These are phyloP conservation scores for Ettlia oleoabundans DNA, from an alignment of 139 green algal genomes.

Conservation along the genomic window DNA sequence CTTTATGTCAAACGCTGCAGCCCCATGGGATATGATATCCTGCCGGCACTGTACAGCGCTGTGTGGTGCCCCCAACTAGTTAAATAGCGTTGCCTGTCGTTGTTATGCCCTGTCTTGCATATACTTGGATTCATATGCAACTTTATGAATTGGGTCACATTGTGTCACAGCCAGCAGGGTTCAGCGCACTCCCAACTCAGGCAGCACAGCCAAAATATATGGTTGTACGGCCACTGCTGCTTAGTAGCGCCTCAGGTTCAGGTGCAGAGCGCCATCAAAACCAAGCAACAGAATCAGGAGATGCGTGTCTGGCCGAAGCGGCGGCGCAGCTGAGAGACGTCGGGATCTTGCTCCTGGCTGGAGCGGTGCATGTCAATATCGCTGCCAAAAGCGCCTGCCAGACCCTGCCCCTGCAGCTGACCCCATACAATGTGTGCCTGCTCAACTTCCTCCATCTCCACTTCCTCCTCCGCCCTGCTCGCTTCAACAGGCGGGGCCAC, in stretches of 20 bases:
- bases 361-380: background rate
- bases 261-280: background rate
- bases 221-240: background rate
- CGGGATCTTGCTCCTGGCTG: background rate
- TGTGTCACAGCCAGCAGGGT: no score
- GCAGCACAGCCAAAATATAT: background rate
- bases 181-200: no score
- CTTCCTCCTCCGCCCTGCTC: background rate
- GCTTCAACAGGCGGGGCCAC: background rate
- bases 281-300: background rate
- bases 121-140: no score
- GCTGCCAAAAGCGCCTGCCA: background rate
- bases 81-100: no score
- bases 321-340: slow-evolving; percentile 6
- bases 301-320: background rate
- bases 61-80: no score
- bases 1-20: no score
- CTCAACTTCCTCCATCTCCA: background rate
- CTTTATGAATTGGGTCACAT: no score
- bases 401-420: background rate
- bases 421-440: background rate
- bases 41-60: no score
- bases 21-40: no score
- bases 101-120: no score
- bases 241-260: background rate